Percentiles rank a stretch among this genome's conserved stretches.
phyloP scores from a whole-genome alignment of 257 asterid species.

The Linaria vulgaris region DNA sequence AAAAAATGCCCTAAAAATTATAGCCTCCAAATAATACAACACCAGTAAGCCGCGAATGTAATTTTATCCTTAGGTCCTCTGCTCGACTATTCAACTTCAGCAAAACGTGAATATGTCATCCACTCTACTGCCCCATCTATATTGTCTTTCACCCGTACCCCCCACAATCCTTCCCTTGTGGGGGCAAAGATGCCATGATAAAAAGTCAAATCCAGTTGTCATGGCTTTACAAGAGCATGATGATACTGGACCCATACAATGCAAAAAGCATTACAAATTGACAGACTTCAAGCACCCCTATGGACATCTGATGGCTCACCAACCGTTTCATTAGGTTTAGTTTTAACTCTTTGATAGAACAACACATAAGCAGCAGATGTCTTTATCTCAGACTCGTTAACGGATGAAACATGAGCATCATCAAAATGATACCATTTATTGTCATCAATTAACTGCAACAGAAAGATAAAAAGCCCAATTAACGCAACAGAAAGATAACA shows the following conservation, averaged over 20 bases:
- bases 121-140: too few relatives aligned
- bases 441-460: conserved; percentile 68
- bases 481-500: too few relatives aligned
- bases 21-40: conserved; percentile 8
- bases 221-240: too few relatives aligned
- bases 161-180: too few relatives aligned
- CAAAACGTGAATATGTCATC: too few relatives aligned
- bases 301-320: conserved; percentile 49
- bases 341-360: conserved; percentile 76
- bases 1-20: conserved; percentile 19
- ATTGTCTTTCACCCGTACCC: too few relatives aligned
- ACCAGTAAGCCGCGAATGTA: too few relatives aligned
- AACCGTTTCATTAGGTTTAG: conserved; percentile 30
- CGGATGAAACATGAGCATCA: conserved; percentile 82
- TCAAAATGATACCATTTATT: conserved; percentile 86
- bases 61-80: conserved; percentile 14
- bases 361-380: conserved; percentile 93
- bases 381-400: conserved; percentile 65
- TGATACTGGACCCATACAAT: too few relatives aligned
- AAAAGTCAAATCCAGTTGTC: too few relatives aligned
- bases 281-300: conserved; percentile 32
- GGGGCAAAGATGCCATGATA: too few relatives aligned
- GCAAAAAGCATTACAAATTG: background rate
- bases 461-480: background rate
- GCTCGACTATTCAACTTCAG: background rate